Conservation (phyloP, 768 basidiomycete genomes). For the Rossbeevera mucosa region DNA sequence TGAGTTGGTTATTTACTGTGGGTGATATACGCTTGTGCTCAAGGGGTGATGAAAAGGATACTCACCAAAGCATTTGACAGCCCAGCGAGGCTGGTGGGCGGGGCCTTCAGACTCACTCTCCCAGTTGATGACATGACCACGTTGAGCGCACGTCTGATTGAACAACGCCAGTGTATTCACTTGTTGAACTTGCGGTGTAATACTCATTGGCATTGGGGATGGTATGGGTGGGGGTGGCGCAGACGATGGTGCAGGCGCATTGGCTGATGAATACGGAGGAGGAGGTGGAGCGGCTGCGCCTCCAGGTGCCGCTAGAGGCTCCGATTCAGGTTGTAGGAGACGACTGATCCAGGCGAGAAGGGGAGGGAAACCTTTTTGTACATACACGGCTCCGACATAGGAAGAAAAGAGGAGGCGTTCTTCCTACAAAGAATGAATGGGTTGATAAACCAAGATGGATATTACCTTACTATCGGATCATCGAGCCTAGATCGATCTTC, state of each 20-base stretch:
- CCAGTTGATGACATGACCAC: slow-evolving; percentile 43
- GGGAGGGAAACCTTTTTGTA: slow-evolving; percentile 45
- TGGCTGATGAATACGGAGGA: slow-evolving; percentile 22
- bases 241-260: slow-evolving; percentile 13
- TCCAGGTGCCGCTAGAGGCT: slow-evolving; percentile 21
- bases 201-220: slow-evolving; percentile 11
- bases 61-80: slow-evolving; percentile 50
- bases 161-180: slow-evolving; percentile 43
- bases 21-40: slow-evolving; percentile 1
- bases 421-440: slow-evolving; percentile 39
- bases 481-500: slow-evolving; percentile 34
- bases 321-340: slow-evolving; percentile 48
- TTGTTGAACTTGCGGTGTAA: slow-evolving; percentile 25
- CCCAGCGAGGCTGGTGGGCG: slow-evolving; percentile 54
- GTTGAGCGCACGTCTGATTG: slow-evolving; percentile 52
- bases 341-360: slow-evolving; percentile 57
- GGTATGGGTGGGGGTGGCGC: slow-evolving; percentile 23
- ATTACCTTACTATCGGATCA: slow-evolving; percentile 31
- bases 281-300: slow-evolving; percentile 14
- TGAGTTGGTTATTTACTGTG: slow-evolving; percentile 48
- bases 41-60: slow-evolving; percentile 1
- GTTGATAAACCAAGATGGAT: not conserved
- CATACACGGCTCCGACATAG: slow-evolving; percentile 64
- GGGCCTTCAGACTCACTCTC: slow-evolving; percentile 45
- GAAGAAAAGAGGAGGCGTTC: slow-evolving; percentile 51